phyloP scores from a whole-genome alignment of 768 basidiomycete species.

The Roridomyces roridus region DNA sequence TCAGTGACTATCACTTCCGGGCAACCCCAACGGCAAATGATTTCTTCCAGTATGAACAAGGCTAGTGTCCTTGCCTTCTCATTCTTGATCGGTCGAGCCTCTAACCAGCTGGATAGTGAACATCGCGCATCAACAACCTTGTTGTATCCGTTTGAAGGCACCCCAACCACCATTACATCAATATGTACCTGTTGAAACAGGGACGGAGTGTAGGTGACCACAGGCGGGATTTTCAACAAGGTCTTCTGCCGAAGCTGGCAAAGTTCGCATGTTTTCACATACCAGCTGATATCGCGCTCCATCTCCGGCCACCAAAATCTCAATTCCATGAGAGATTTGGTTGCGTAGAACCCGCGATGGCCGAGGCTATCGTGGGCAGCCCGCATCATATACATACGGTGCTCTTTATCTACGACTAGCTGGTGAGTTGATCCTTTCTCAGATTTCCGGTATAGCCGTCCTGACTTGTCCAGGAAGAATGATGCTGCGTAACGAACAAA shows the following conservation, averaged over 20 bases:
- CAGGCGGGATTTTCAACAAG: too few species aligned
- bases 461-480: too few species aligned
- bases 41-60: slow-evolving; percentile 33
- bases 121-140: slow-evolving; percentile 31
- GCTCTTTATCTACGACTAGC: too few species aligned
- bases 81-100: too few species aligned
- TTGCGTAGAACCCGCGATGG: too few species aligned
- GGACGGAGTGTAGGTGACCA: slow-evolving; percentile 27
- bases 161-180: slow-evolving; percentile 36
- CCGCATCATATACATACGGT: too few species aligned
- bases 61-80: slow-evolving; percentile 21
- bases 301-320: too few species aligned
- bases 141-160: slow-evolving; percentile 12
- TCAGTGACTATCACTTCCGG: slow-evolving; percentile 36
- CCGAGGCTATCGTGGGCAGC: too few species aligned
- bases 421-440: too few species aligned
- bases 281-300: slow-evolving; percentile 35
- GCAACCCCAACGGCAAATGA: slow-evolving; percentile 44
- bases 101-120: slow-evolving; percentile 25
- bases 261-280: slow-evolving; percentile 35
- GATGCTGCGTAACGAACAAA: too few species aligned
- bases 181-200: slow-evolving; percentile 35
- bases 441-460: too few species aligned
- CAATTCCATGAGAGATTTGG: too few species aligned
- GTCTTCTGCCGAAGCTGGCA: slow-evolving; percentile 35